Percentiles rank a stretch among this genome's conserved stretches.
These are phyloP conservation scores for Leccinellum luteum DNA, from an alignment of 768 basidiomycete species.

Conservation along the genomic window DNA sequence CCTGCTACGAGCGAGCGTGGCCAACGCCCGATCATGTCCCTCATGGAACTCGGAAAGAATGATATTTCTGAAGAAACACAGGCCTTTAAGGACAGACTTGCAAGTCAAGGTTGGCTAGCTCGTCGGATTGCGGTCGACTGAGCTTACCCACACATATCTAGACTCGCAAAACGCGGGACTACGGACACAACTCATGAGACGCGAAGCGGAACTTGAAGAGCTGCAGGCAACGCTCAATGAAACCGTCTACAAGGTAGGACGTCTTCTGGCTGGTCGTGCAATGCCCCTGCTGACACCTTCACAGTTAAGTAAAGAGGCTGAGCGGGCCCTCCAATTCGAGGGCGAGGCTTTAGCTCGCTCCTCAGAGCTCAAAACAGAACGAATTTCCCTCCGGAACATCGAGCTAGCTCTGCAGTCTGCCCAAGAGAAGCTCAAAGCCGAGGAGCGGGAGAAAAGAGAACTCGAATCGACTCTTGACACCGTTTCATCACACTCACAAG, in stretches of 20 bases:
- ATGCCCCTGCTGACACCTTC: constrained; percentile 6
- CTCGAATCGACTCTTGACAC: constrained; percentile 56
- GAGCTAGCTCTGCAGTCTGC: constrained; percentile 46
- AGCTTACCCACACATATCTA: constrained; percentile 15
- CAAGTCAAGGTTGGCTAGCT: constrained; percentile 34
- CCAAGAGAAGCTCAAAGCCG: constrained; percentile 49
- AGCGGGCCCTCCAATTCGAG: constrained; percentile 56
- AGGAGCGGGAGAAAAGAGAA: constrained; percentile 49
- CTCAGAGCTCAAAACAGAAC: constrained; percentile 59
- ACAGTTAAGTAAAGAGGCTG: constrained; percentile 57
- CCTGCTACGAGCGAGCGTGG: constrained; percentile 12
- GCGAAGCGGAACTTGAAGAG: constrained; percentile 36
- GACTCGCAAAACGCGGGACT: constrained; percentile 38
- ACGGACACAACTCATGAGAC: constrained; percentile 34
- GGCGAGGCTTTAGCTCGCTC: constrained; percentile 44
- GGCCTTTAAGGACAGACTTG: constrained; percentile 35
- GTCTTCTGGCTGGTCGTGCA: neutral
- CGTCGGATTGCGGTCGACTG: neutral
- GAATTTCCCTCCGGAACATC: constrained; percentile 49
- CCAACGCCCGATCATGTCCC: constrained; percentile 31
- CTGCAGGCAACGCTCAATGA: constrained; percentile 34
- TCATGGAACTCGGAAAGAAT: constrained; percentile 38
- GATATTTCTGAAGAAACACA: constrained; percentile 39
- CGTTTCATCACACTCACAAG: constrained; percentile 52
- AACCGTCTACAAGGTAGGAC: constrained; percentile 35